These are phyloP conservation scores for Lichtheimia corymbifera DNA, from an alignment of 371 early-diverging fungal genomes.

Conservation along the genomic window DNA sequence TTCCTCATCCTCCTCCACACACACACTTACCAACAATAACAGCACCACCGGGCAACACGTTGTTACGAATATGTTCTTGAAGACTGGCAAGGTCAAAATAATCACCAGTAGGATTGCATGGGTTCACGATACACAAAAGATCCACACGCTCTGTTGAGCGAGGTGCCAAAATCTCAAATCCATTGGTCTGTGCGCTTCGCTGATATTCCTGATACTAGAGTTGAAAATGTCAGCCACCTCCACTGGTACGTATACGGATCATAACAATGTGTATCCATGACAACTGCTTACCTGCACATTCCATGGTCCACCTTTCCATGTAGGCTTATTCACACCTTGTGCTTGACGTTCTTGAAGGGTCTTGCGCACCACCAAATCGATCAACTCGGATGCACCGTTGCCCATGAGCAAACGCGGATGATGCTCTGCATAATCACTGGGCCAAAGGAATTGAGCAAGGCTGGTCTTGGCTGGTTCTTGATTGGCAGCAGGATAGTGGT, in stretches of 20 bases:
- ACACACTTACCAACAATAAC: conserved; percentile 72
- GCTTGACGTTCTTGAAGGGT: conserved; percentile 53
- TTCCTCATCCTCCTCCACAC: background rate
- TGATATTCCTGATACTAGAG: conserved; percentile 85
- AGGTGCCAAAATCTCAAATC: conserved; percentile 61
- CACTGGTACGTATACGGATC: background rate
- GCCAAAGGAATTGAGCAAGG: conserved; percentile 83
- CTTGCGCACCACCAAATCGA: conserved; percentile 79
- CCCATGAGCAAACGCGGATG: conserved; percentile 69
- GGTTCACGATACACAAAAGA: conserved; percentile 79
- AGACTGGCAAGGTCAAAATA: conserved; percentile 70
- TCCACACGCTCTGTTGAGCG: conserved; percentile 54
- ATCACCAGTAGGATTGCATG: conserved; percentile 88
- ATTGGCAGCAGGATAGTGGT: conserved; percentile 87
- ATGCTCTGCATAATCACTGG: conserved; percentile 45
- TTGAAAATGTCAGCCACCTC: background rate
- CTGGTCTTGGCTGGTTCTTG: conserved; percentile 86
- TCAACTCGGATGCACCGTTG: conserved; percentile 86
- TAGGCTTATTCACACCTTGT: conserved; percentile 29
- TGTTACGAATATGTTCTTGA: conserved; percentile 67
- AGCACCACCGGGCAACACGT: conserved; percentile 67
- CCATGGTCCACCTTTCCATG: conserved; percentile 85
- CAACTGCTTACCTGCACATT: conserved; percentile 59
- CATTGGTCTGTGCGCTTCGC: conserved; percentile 76
- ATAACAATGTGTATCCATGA: background rate